Base-by-base conservation (phyloP, 2,329 filamentous ascomycete species). In the Fusarium keratoplasticum region DNA sequence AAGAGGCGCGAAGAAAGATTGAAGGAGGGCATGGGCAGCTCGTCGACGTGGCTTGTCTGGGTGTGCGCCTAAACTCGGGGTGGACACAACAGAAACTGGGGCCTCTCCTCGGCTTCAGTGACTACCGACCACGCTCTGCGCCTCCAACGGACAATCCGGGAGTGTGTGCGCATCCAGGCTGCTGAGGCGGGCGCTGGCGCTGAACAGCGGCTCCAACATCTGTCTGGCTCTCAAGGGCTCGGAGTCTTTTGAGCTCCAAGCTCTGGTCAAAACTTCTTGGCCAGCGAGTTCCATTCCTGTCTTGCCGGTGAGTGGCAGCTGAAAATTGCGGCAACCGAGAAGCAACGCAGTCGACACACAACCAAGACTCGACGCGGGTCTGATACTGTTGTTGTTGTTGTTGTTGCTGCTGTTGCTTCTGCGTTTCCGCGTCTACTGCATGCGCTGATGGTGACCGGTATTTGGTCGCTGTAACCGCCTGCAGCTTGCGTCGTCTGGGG, bases 11-110 rank as follows among this genome's bases (percentile, higher is more conserved):
- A 69, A 72, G 66, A 70, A 76, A 75, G 71, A 77, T 78, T 75
- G 69, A 74, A 78, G 73, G 76, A 73, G 74, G 47, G 47, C 27
- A 76, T 65, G 66, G 67, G 27, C 50, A 68, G 47, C 33, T 63
- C 63, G 69, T 75, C 64, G 69, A 73, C 65, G 75, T 78, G 76
- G 76, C 76, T 78, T 78, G 75, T 35, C 73, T 65, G 66, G 76
- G 76, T 67, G 76, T 78, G 68, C 42, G 44, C 59, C 63, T 64
- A 70, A 54, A 31, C 9, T 31, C 60, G 71, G 76, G 63, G 72
- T 64, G 66, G 66, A 64, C 64, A 60, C 60, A 55, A 66, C 52
- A 67, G 70, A 70, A 72, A 73, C 71, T 69, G 71, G 72, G 64
- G 73, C 69, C 61, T 69, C 75, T 73, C 69, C 67, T 70, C 50